phyloP scores from a whole-genome alignment of 192 early-diverging fungal species.

The Bifiguratus adelaidae region DNA sequence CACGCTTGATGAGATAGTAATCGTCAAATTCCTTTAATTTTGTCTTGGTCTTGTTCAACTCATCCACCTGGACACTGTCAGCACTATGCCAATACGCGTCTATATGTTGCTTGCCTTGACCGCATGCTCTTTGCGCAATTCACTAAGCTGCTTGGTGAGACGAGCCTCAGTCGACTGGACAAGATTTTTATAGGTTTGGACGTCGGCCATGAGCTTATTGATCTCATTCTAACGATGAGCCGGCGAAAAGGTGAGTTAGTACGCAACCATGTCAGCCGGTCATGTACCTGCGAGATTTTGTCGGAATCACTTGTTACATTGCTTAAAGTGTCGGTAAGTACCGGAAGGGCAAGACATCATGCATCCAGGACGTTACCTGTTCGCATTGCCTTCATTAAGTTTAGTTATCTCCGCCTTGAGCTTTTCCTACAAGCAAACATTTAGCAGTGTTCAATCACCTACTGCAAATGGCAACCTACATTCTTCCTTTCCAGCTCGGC shows the following conservation, averaged over 20 bases:
- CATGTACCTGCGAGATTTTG: too few species aligned
- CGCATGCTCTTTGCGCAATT: constrained; percentile 29
- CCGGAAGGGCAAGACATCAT: too few species aligned
- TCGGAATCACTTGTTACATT: too few species aligned
- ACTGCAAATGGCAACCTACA: constrained; percentile 9
- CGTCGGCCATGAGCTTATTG: constrained; percentile 25
- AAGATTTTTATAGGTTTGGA: constrained; percentile 23
- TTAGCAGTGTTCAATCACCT: too few species aligned
- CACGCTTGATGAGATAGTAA: constrained; percentile 79
- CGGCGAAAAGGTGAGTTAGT: too few species aligned
- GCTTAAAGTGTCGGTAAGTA: too few species aligned
- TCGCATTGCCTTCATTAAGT: constrained; percentile 5
- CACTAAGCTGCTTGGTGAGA: constrained; percentile 23
- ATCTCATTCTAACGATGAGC: constrained; percentile 29
- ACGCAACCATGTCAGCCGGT: too few species aligned
- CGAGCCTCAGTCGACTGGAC: constrained; percentile 28
- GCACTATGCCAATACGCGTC: constrained; percentile 4
- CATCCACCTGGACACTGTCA: constrained; percentile 32
- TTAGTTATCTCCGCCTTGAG: constrained; percentile 28
- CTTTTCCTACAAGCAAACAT: constrained; percentile 21
- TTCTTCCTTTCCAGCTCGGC: constrained; percentile 61
- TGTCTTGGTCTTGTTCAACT: constrained; percentile 40
- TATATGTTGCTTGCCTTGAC: constrained; percentile 16
- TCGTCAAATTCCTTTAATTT: constrained; percentile 57
- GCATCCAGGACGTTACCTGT: too few species aligned